Conservation (phyloP, 345 rosid species). For the Cardamine occulta region DNA sequence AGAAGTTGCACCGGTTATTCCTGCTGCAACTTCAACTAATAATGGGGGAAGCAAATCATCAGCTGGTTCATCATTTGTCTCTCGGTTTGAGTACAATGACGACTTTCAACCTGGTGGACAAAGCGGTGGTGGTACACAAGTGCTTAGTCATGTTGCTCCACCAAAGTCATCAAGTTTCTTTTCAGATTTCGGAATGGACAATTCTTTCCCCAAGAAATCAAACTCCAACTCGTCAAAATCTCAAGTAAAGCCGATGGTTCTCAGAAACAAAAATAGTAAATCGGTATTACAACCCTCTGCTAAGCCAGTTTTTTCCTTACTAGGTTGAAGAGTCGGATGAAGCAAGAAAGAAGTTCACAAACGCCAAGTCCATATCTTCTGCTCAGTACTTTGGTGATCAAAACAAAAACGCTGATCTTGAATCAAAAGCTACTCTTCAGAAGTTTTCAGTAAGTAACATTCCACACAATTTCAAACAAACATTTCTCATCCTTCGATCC, state of each 20-base stretch:
- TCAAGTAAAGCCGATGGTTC: constrained; percentile 50
- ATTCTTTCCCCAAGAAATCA: constrained; percentile 69
- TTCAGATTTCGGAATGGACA: constrained; percentile 91
- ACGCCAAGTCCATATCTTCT: constrained; percentile 97
- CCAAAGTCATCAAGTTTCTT: constrained; percentile 92
- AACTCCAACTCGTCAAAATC: constrained; percentile 65
- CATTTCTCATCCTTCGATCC: background rate
- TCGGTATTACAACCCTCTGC: background rate
- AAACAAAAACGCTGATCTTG: constrained; percentile 55
- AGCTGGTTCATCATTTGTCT: constrained; percentile 59
- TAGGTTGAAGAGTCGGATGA: constrained; percentile 94
- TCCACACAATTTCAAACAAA: background rate
- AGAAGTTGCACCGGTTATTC: constrained; percentile 61
- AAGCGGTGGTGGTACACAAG: constrained; percentile 60
- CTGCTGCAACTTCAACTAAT: constrained; percentile 58
- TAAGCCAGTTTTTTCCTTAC: background rate
- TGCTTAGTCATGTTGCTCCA: constrained; percentile 86
- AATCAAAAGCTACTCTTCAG: constrained; percentile 86
- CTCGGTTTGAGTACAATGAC: constrained; percentile 94
- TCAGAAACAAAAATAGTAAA: background rate
- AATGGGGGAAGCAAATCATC: constrained; percentile 45
- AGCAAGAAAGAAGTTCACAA: constrained; percentile 95
- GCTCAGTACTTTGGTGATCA: constrained; percentile 94
- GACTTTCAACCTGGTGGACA: constrained; percentile 61
- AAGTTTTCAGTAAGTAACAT: constrained; percentile 76